These are phyloP conservation scores for Quercus lobata DNA, from an alignment of 331 rosid genomes.

Conservation along the genomic window DNA sequence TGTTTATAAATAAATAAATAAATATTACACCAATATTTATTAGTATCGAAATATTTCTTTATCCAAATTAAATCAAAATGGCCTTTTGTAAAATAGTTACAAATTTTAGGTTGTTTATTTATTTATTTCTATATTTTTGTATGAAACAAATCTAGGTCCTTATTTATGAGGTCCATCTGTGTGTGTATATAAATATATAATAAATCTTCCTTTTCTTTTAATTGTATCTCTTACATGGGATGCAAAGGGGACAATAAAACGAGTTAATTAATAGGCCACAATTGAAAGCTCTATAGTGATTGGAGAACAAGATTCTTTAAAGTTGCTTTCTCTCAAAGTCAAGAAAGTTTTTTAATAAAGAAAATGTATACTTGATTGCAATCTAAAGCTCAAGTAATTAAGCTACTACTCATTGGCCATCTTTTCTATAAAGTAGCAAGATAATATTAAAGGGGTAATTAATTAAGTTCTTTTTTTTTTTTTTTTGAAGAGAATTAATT, in stretches of 20 bases:
- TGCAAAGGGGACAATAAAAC: neutral
- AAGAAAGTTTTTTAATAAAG: constrained; percentile 3
- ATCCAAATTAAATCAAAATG: too few relatives aligned
- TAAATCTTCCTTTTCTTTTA: too few relatives aligned
- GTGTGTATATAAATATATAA: too few relatives aligned
- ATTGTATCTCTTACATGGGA: neutral
- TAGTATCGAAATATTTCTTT: too few relatives aligned
- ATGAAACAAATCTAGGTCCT: too few relatives aligned
- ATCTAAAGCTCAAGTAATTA: neutral
- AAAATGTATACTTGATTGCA: neutral
- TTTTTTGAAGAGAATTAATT: too few relatives aligned
- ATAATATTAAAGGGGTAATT: neutral
- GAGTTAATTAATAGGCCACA: constrained; percentile 1
- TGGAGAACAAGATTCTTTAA: constrained; percentile 2
- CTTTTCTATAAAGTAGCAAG: neutral
- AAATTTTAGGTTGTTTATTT: too few relatives aligned
- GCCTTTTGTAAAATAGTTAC: too few relatives aligned
- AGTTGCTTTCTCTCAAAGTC: constrained; percentile 24
- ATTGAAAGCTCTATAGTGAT: neutral
- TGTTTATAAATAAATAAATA: too few relatives aligned
- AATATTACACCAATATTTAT: too few relatives aligned
- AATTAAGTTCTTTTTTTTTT: neutral
- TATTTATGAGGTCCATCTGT: too few relatives aligned
- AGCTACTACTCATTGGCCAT: neutral
- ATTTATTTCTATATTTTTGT: too few relatives aligned